Percentiles rank a stretch among this genome's conserved stretches.
Conservation (phyloP, 2,329 filamentous ascomycete species). For the Xylariaceae sp. region DNA sequence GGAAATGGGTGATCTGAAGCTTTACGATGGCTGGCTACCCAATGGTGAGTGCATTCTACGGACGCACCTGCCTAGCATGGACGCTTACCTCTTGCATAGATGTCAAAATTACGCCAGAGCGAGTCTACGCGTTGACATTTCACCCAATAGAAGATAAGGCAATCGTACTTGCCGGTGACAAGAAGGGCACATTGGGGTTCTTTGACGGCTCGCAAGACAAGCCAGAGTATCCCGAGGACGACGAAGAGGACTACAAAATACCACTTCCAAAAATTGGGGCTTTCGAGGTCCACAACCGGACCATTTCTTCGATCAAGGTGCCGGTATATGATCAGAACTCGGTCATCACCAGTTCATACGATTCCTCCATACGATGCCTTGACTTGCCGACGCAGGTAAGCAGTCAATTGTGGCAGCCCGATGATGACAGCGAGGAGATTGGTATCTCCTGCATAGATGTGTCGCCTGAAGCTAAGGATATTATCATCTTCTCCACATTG, state of each 20-base stretch:
- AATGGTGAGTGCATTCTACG: slow-evolving; percentile 52
- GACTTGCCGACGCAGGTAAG: slow-evolving; percentile 79
- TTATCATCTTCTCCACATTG: slow-evolving; percentile 83
- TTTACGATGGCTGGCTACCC: slow-evolving; percentile 82
- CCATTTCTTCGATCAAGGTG: slow-evolving; percentile 81
- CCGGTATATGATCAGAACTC: slow-evolving; percentile 67
- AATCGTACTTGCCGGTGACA: slow-evolving; percentile 89
- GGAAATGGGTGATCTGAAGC: slow-evolving; percentile 68
- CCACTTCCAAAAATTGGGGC: slow-evolving; percentile 78
- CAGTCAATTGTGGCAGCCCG: slow-evolving; percentile 74
- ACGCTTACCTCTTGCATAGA: slow-evolving; percentile 42
- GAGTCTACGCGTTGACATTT: slow-evolving; percentile 82
- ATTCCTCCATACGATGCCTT: slow-evolving; percentile 83
- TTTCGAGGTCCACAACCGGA: slow-evolving; percentile 84
- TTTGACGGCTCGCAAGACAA: slow-evolving; percentile 79
- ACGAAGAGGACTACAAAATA: slow-evolving; percentile 63
- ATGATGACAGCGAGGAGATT: slow-evolving; percentile 64
- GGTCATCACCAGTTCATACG: slow-evolving; percentile 84
- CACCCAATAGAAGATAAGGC: slow-evolving; percentile 85
- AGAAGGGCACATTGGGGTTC: slow-evolving; percentile 83
- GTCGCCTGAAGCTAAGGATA: slow-evolving; percentile 62
- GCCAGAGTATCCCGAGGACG: slow-evolving; percentile 47
- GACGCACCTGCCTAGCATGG: background rate
- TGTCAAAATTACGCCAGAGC: slow-evolving; percentile 86
- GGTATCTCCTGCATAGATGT: slow-evolving; percentile 85